Percentiles rank a stretch among this genome's conserved stretches.
These are phyloP conservation scores for Salvia miltiorrhiza DNA, from an alignment of 257 asterid species.

Conservation along the genomic window DNA sequence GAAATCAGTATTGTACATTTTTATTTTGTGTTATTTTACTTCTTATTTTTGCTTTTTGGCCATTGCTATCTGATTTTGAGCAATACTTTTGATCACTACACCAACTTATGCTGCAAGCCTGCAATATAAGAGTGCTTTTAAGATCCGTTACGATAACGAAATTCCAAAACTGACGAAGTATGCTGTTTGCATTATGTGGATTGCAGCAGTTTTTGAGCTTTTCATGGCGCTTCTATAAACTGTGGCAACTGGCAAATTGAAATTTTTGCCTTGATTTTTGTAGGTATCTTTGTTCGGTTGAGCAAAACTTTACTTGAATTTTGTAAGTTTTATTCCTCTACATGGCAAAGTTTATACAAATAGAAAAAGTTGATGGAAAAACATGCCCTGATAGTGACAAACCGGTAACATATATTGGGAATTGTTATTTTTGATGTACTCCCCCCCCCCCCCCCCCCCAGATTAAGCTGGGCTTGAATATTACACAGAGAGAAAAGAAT, in stretches of 20 bases:
- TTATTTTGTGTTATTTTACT: not conserved
- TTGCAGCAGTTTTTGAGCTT: too few species aligned
- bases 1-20: not conserved
- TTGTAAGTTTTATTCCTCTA: conserved; percentile 6
- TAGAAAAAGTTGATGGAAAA: not conserved
- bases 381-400: too few species aligned
- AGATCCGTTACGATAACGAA: too few species aligned
- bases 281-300: too few species aligned
- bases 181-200: not conserved
- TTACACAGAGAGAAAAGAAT: conserved; percentile 19
- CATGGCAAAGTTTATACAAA: not conserved
- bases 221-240: too few species aligned
- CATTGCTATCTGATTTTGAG: not conserved
- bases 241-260: too few species aligned
- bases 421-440: not conserved
- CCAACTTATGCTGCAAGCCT: not conserved
- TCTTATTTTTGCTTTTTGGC: not conserved
- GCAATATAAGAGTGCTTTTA: not conserved
- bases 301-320: not conserved
- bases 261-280: too few species aligned
- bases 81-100: not conserved
- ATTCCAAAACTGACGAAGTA: not conserved
- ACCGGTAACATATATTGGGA: not conserved
- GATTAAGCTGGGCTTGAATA: conserved; percentile 15
- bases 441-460: conserved; percentile 16